Conservation (phyloP, 2,329 filamentous ascomycete genomes). For the Colletotrichum liaoningense region DNA sequence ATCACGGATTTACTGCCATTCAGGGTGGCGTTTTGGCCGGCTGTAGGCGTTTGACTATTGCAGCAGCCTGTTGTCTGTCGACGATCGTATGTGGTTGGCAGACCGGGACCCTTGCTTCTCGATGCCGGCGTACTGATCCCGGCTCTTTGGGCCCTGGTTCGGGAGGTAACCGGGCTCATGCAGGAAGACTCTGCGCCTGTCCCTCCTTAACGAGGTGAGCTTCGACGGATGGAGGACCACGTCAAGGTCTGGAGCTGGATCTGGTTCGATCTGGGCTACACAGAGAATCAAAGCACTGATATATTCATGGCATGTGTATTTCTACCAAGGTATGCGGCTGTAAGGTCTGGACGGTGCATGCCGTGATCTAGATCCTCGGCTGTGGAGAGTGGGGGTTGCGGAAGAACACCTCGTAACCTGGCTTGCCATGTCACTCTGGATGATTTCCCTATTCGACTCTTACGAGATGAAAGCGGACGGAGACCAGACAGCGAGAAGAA, state of each 20-base stretch:
- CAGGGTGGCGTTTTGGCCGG: background rate
- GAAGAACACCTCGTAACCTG: background rate
- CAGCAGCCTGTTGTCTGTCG: background rate
- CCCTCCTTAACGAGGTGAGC: background rate
- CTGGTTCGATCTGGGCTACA: background rate
- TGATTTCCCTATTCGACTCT: background rate
- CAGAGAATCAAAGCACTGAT: background rate
- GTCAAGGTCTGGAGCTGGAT: background rate
- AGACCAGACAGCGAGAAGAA: background rate
- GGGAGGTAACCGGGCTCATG: background rate
- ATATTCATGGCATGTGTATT: background rate
- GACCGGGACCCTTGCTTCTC: background rate
- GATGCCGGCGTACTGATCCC: background rate
- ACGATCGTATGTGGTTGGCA: background rate
- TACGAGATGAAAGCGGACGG: background rate
- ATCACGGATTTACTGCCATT: background rate
- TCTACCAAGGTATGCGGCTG: background rate
- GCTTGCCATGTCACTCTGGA: background rate
- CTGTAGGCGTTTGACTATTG: constrained; percentile 15
- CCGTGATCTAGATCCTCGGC: constrained; percentile 3
- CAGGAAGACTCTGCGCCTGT: background rate
- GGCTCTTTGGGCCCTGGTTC: background rate
- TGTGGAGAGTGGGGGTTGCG: background rate
- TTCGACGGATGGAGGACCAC: background rate
- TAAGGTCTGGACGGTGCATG: background rate